These are phyloP conservation scores for Trichoderma asperelloides DNA, from an alignment of 495 filamentous ascomycete species.

Conservation along the genomic window DNA sequence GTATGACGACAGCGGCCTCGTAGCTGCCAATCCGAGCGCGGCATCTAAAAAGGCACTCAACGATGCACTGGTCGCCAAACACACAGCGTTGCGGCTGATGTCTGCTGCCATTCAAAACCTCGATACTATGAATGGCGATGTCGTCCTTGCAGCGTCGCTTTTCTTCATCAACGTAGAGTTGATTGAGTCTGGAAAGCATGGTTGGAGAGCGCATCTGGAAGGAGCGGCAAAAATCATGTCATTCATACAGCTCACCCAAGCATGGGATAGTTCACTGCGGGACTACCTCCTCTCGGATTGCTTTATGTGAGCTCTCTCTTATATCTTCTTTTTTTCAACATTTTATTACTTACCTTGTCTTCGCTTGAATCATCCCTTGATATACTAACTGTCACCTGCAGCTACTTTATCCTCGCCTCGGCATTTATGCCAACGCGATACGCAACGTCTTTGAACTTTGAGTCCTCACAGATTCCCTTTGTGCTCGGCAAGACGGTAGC, in stretches of 20 bases:
- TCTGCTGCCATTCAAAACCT: slow-evolving; percentile 23
- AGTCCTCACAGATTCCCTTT: slow-evolving; percentile 19
- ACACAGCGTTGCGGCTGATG: slow-evolving; percentile 37
- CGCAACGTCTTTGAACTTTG: slow-evolving; percentile 8
- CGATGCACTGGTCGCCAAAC: slow-evolving; percentile 42
- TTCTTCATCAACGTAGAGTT: slow-evolving; percentile 51
- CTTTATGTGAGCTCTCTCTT: slow-evolving; percentile 23
- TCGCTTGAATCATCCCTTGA: background rate
- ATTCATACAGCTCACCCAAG: slow-evolving; percentile 13
- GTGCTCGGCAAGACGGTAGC: slow-evolving; percentile 31
- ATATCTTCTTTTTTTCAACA: background rate
- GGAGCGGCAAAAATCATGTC: slow-evolving; percentile 37
- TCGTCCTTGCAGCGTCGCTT: slow-evolving; percentile 42
- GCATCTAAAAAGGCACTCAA: slow-evolving; percentile 21
- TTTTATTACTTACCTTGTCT: background rate
- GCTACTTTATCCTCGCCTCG: slow-evolving; percentile 28
- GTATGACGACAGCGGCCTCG: background rate
- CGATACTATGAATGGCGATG: slow-evolving; percentile 26
- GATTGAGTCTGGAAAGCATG: slow-evolving; percentile 46
- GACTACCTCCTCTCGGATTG: slow-evolving; percentile 38
- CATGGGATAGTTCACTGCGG: slow-evolving; percentile 17
- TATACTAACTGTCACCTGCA: background rate
- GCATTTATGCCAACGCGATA: slow-evolving; percentile 15
- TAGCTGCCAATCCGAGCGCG: background rate
- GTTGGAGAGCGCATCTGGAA: slow-evolving; percentile 47